phyloP scores from a whole-genome alignment of 345 rosid species.

The Salix viminalis region DNA sequence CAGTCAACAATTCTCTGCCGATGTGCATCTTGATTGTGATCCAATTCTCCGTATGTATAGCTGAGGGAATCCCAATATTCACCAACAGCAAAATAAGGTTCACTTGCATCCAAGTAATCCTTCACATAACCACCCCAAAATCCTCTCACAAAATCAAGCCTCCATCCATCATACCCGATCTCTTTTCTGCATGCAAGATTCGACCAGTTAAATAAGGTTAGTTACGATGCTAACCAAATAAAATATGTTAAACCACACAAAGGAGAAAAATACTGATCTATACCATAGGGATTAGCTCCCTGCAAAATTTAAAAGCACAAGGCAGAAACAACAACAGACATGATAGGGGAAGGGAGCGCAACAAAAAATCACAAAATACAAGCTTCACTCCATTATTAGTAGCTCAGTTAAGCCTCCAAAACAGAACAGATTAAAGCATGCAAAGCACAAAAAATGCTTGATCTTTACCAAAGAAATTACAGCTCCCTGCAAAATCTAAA shows the following conservation, averaged over 20 bases:
- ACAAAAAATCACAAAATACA: too few species aligned
- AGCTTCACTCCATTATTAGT: too few species aligned
- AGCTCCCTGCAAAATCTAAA: neutral
- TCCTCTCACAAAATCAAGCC: slow-evolving; percentile 97
- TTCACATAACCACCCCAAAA: slow-evolving; percentile 99
- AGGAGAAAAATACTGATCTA: neutral
- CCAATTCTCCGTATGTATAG: slow-evolving; percentile 86
- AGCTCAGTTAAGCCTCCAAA: neutral
- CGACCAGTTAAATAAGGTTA: slow-evolving; percentile 6
- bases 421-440: neutral
- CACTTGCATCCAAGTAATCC: slow-evolving; percentile 85
- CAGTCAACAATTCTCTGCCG: slow-evolving; percentile 91
- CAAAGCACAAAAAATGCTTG: neutral
- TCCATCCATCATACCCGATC: slow-evolving; percentile 98
- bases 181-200: slow-evolving; percentile 56
- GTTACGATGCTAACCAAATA: neutral
- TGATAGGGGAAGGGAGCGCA: too few species aligned
- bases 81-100: slow-evolving; percentile 85
- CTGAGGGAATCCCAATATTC: slow-evolving; percentile 96
- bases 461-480: neutral
- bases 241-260: neutral
- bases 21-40: slow-evolving; percentile 90
- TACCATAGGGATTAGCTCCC: neutral
- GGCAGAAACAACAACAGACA: neutral
- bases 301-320: neutral